Base-by-base conservation (phyloP, 2,329 filamentous ascomycete species). In the Davidsoniella virescens region DNA sequence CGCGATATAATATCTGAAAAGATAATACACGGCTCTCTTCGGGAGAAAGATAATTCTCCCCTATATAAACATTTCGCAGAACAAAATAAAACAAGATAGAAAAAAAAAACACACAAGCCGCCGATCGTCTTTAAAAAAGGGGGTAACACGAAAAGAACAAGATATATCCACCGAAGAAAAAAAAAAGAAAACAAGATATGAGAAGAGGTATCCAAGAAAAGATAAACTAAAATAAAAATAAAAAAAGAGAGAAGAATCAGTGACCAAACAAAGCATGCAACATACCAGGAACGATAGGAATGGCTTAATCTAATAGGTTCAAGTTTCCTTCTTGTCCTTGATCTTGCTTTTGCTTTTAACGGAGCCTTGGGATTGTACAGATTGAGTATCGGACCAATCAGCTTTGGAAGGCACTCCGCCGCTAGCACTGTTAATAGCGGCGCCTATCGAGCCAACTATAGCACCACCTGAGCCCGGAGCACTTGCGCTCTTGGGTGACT, bases 311-410 rank as follows among this genome's bases (percentile, higher is more conserved):
- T 14, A 8, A 25, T 10, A 4, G 6, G 2, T 17, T 47, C 44
- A 47, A 18, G 14, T 20, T 16, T 37, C 43, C 18, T 51, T 41
- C 38, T 46, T 51, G 16, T 51, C 50, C 44, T 51, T 51, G 38
- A 40, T 40, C 25, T 51, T 51, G 23, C 44, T 44, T 36, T 47
- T 51, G 25, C 50, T 46, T 23, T 45, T 44, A 5, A 23, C 17
- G 7, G 49, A 51, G 12, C 50, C 44, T 46, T 39, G 44, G n/a
- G 50, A 52, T 6, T 38, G 39, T n/a, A 48, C 40, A 9, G 45
- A 44, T 16, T 48, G 50, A 5, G 45, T 49, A 38, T 49, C 50
- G 10, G 48, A 50, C 45, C 44, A 52, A 6, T 25, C 37, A 42
- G 20, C 25, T 29, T 33, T 49, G 10, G 38, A 14, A 4, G 39